Evolutionary conservation across 1,284 basidiomycete species (phyloP).

Genomic region (Microstroma glucosiphilum): DNA sequence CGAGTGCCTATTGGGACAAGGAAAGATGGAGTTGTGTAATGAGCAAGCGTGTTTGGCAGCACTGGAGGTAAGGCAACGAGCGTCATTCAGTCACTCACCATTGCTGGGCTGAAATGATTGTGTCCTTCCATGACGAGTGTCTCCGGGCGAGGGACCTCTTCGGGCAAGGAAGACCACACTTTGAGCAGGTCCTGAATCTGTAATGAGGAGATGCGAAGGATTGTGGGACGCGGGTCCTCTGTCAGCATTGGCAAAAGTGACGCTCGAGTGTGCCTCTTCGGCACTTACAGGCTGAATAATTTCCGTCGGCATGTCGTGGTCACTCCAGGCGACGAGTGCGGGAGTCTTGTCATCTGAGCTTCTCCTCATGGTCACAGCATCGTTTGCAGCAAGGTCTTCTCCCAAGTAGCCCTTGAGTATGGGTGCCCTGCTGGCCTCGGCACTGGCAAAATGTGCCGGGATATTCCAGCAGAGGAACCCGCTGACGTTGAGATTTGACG

Average conservation of each 20-base stretch:
- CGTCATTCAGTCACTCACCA: slow-evolving; percentile 11
- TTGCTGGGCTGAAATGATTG: slow-evolving; percentile 8
- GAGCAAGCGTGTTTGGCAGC: too few species aligned
- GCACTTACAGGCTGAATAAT: background rate
- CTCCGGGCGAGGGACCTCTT: background rate
- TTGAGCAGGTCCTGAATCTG: background rate
- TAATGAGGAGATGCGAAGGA: background rate
- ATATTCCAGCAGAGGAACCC: slow-evolving; percentile 6
- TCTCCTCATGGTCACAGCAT: background rate
- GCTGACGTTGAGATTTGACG: background rate
- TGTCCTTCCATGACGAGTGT: background rate
- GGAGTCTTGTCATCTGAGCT: background rate
- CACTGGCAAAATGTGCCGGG: background rate
- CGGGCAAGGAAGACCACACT: background rate
- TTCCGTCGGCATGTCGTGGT: too few species aligned
- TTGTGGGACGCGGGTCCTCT: background rate
- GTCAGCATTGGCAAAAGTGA: background rate
- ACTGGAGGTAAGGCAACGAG: background rate
- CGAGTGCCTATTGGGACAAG: too few species aligned
- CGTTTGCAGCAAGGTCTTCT: background rate
- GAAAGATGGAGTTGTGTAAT: too few species aligned
- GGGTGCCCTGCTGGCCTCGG: background rate
- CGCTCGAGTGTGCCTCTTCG: background rate
- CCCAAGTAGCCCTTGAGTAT: background rate
- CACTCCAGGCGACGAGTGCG: too few species aligned